Evolutionary conservation across 352 stramenopile genomes (phyloP), one percentile per base, ranked within the genome.

Genomic region (Pythium monospermum): DNA sequence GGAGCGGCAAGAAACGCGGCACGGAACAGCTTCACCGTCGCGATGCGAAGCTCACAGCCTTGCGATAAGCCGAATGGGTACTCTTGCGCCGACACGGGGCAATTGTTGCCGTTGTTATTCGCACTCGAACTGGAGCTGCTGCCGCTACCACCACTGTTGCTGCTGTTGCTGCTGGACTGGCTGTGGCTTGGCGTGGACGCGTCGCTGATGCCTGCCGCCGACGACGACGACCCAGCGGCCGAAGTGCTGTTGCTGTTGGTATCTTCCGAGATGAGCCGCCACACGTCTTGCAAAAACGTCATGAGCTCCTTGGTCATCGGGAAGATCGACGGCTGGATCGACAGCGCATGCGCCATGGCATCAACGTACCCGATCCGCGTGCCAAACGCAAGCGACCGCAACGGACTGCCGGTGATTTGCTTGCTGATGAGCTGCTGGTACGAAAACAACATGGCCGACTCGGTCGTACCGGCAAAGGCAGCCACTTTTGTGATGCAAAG

Each of bases 21-120:
- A 28, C 85, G 85, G 33, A 96, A 76, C 26, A 96, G 63, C 40
- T 87, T 86, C n/a, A 92, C 85, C 2, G 87, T 83, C 5, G 85
- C 86, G 36, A 96, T 91, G 1, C 85, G 81, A 8, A 96, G 50
- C 53, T 96, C 83, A 31, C 65, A 87, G 1, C 66, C 66, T 56
- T 94, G 83, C 0, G 81, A 93, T 16, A 94, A 59, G 3, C 81
- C 83, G 59, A 95, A 95, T 44, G 84, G 84, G 55, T 95, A 94
- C 52, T 94, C 82, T 55, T 93, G 80, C 22, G 77, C 74, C 2
- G 75, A 90, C 18, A 84, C 74, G 10, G 55, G 48, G 45, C 64
- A 69, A n/a, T 53, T 66, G 36, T 30, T 39, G 36, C 19, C 39
- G 32, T 18, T 43, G 33, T 23, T 53, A 19, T 30, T 56, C n/a